These are phyloP conservation scores for Clarireedia homoeocarpa DNA, from an alignment of 2,329 filamentous ascomycete genomes.

Conservation along the genomic window DNA sequence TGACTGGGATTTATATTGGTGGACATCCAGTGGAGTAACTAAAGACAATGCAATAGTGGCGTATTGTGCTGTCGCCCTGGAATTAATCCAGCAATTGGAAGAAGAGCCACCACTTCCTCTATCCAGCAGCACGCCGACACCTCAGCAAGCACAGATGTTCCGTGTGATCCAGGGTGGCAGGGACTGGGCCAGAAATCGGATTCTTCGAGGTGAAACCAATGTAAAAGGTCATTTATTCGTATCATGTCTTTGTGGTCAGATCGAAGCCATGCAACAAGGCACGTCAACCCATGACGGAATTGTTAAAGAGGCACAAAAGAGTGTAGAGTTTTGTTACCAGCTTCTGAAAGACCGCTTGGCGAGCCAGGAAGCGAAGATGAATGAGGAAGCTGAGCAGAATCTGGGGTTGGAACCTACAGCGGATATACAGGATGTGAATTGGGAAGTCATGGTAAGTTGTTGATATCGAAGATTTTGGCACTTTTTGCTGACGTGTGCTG, in stretches of 20 bases:
- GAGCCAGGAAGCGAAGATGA: conserved; percentile 1
- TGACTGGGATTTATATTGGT: conserved; percentile 1
- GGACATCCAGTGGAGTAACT: background rate
- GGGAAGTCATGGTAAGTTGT: background rate
- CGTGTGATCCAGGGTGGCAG: background rate
- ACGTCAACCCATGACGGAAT: conserved; percentile 10
- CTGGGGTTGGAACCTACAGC: background rate
- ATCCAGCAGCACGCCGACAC: background rate
- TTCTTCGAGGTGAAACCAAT: conserved; percentile 37
- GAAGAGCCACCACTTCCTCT: conserved; percentile 3
- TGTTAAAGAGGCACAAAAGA: conserved; percentile 15
- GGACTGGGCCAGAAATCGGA: conserved; percentile 13
- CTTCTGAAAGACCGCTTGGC: conserved; percentile 9
- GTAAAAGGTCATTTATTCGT: conserved; percentile 37
- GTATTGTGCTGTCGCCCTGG: background rate
- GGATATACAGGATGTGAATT: background rate
- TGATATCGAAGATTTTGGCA: background rate
- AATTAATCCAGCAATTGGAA: conserved; percentile 18
- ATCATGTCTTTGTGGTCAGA: conserved; percentile 33
- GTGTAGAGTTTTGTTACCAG: conserved; percentile 14
- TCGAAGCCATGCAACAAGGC: conserved; percentile 27
- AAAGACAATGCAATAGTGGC: background rate
- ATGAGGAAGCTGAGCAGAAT: background rate
- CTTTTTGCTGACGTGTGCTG: background rate
- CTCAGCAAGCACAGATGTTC: conserved; percentile 1